These are phyloP conservation scores for Pouteria campechiana DNA, from an alignment of 179 eudicot species.

Conservation along the genomic window DNA sequence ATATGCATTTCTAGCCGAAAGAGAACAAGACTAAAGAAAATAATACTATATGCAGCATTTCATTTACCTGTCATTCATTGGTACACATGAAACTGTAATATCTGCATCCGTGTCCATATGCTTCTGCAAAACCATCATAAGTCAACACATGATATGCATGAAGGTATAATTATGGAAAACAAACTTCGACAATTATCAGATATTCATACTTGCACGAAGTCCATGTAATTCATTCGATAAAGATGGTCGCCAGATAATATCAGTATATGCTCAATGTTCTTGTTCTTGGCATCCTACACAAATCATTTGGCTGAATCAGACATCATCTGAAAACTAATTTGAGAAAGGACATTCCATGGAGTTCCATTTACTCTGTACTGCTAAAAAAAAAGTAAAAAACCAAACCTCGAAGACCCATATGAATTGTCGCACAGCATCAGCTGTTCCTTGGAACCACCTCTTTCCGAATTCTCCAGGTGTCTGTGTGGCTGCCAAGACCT, in stretches of 20 bases:
- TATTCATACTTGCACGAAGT: conserved; percentile 54
- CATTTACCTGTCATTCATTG: conserved; percentile 26
- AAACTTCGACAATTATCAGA: neutral
- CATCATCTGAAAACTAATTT: neutral
- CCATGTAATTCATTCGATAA: conserved; percentile 94
- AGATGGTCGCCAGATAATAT: conserved; percentile 96
- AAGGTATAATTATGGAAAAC: neutral
- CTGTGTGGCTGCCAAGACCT: conserved; percentile 96
- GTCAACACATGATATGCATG: neutral
- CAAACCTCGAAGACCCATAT: conserved; percentile 79
- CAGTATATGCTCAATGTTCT: conserved; percentile 64
- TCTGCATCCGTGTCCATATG: conserved; percentile 82
- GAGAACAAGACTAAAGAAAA: too few species aligned
- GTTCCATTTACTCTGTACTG: neutral
- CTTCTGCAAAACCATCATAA: conserved; percentile 36
- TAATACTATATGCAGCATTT: neutral
- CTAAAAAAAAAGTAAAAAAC: neutral
- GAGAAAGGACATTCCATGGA: neutral
- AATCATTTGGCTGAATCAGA: conserved; percentile 1
- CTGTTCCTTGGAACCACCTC: conserved; percentile 95
- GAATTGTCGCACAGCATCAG: conserved; percentile 91
- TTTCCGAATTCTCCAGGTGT: conserved; percentile 89
- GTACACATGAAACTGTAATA: conserved; percentile 88
- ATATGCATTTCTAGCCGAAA: too few species aligned
- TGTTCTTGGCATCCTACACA: conserved; percentile 70